Conservation (phyloP, 2,329 filamentous ascomycete genomes). For the Phialophora macrospora region DNA sequence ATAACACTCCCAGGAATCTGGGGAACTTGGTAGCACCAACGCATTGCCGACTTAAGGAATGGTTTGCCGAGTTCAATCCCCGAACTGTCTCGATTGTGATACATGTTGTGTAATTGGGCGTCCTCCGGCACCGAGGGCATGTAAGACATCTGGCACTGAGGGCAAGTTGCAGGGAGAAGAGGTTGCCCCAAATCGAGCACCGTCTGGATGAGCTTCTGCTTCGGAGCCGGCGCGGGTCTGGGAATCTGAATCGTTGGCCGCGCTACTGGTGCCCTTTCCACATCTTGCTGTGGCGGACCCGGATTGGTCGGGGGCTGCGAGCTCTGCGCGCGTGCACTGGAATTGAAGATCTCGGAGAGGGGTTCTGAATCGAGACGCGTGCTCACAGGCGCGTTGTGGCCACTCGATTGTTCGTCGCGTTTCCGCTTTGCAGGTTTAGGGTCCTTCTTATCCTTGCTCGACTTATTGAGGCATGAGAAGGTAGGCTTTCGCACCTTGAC, state of each 20-base stretch:
- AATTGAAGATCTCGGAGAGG: slow-evolving; percentile 39
- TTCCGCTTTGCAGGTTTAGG: slow-evolving; percentile 47
- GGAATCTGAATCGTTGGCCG: slow-evolving; percentile 25
- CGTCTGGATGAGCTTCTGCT: slow-evolving; percentile 59
- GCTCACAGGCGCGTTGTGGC: slow-evolving; percentile 34
- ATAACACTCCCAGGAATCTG: slow-evolving; percentile 61
- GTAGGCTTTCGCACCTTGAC: slow-evolving; percentile 54
- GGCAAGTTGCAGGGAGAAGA: slow-evolving; percentile 60
- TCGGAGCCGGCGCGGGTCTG: slow-evolving; percentile 23
- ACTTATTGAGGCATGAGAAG: slow-evolving; percentile 53
- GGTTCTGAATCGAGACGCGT: slow-evolving; percentile 37
- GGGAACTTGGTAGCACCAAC: slow-evolving; percentile 58
- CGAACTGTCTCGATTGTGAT: slow-evolving; percentile 65
- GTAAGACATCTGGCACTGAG: slow-evolving; percentile 69
- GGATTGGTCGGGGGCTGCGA: slow-evolving; percentile 18
- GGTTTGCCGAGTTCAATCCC: slow-evolving; percentile 66
- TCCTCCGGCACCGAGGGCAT: slow-evolving; percentile 66
- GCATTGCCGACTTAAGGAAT: slow-evolving; percentile 59
- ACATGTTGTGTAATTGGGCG: slow-evolving; percentile 65
- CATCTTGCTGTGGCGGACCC: slow-evolving; percentile 16
- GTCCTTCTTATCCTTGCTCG: slow-evolving; percentile 37
- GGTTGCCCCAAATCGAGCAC: slow-evolving; percentile 61
- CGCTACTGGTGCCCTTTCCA: slow-evolving; percentile 17
- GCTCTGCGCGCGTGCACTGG: slow-evolving; percentile 30
- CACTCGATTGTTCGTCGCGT: slow-evolving; percentile 43